A percentile compares a stretch with the other conserved stretches of the same genome.
phyloP scores from a whole-genome alignment of 2,329 filamentous ascomycete species.

The Akanthomyces muscarius region DNA sequence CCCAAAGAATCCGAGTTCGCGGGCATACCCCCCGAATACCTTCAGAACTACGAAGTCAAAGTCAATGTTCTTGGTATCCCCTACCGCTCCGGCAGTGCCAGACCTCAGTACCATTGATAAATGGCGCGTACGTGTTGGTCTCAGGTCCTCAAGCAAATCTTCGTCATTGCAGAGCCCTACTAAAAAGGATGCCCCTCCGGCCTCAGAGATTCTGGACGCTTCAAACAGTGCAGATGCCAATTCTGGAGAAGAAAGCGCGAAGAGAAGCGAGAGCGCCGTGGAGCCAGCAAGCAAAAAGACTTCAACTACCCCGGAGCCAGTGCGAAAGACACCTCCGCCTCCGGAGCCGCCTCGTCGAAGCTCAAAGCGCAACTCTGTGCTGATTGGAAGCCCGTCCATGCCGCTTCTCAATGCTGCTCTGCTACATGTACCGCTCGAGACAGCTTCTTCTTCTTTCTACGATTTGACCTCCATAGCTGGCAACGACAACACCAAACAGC shows the following conservation, averaged over 20 bases:
- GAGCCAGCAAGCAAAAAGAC: not conserved
- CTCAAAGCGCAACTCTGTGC: slow-evolving; percentile 24
- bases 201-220: not conserved
- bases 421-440: not conserved
- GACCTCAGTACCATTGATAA: slow-evolving; percentile 32
- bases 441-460: not conserved
- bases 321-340: slow-evolving; percentile 19
- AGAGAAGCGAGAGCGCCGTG: no score
- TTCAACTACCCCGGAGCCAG: not conserved
- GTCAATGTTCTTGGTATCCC: slow-evolving; percentile 26
- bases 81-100: slow-evolving; percentile 27
- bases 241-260: not conserved
- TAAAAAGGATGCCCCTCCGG: not conserved
- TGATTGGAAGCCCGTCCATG: slow-evolving; percentile 17
- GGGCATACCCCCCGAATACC: slow-evolving; percentile 37
- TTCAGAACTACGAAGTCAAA: slow-evolving; percentile 27
- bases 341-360: slow-evolving; percentile 29
- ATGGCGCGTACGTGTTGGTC: slow-evolving; percentile 29
- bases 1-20: slow-evolving; percentile 25
- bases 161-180: not conserved
- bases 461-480: not conserved
- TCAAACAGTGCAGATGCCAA: not conserved
- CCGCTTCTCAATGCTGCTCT: not conserved
- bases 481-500: slow-evolving; percentile 1
- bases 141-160: slow-evolving; percentile 20